Evolutionary conservation across 148 eudicot species (phyloP), one percentile per base, ranked within the genome.

Genomic region (Chenopodium berlandieri): DNA sequence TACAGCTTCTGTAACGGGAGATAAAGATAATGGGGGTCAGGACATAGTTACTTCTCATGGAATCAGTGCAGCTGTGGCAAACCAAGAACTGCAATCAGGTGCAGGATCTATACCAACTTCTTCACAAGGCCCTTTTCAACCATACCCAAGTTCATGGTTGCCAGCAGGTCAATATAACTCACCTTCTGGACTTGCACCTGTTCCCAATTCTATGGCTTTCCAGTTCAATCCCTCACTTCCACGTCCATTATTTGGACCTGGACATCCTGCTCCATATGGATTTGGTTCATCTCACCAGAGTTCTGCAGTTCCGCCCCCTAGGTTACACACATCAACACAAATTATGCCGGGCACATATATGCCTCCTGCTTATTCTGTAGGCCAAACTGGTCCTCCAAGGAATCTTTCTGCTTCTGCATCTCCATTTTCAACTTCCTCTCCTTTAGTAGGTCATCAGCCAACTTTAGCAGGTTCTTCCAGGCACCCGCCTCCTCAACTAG

Each of bases 111-210:
- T 83, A 66, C 80, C 79, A 81, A 86, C 85, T 86, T 85, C 81
- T 60, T 78, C 82, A 11, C 90, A 65, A 66, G 86, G 85, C 60
- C 88, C 82, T 65, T 90, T 89, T 83, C 94, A 84, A 79, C 87
- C 84, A 69, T 85, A 85, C 82, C 87, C 86, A 73, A 83, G 81
- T 78, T 81, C 91, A 54, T 95, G 97, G 98, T 85, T 89, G 81
- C 87, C 90, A 27, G 37, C 76, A 40, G 84, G 83, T 72, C 86
- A 81, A 81, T 65, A 88, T 83, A 78, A 58, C 74, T 71, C 71
- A 69, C 75, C 85, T 56, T 71, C 88, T 69, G 88, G 91, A 31
- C 78, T 75, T 72, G 54, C 34, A 23, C 40, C 78, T 67, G 77
- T 78, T 80, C 84, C 88, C 44, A 87, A 71, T 84, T 82, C 84